Evolutionary conservation across 1,284 basidiomycete genomes (phyloP).

Genomic region (Cryptococcus sp.): DNA sequence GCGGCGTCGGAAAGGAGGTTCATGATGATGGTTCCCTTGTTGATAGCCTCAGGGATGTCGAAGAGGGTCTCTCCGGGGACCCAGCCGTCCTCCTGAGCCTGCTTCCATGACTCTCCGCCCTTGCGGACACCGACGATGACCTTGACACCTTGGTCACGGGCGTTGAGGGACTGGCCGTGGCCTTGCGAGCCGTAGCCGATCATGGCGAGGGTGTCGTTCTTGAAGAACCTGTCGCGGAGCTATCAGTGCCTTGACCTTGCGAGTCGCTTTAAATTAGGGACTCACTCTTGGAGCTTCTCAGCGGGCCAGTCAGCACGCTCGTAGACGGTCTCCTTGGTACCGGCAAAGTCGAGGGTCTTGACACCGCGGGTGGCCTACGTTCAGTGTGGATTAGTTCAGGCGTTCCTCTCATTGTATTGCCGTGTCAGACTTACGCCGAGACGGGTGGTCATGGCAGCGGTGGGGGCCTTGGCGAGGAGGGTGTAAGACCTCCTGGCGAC

Average conservation of each 20-base stretch:
- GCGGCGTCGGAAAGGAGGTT: constrained; percentile 98
- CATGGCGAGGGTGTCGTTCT: constrained; percentile 97
- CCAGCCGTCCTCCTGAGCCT: constrained; percentile 97
- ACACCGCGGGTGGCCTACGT: constrained; percentile 66
- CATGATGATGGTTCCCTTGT: constrained; percentile 98
- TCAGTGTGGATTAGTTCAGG: not conserved
- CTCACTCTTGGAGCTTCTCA: constrained; percentile 87
- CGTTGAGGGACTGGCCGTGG: constrained; percentile 97
- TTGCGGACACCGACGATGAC: constrained; percentile 99
- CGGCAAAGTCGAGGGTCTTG: constrained; percentile 98
- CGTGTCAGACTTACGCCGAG: constrained; percentile 42
- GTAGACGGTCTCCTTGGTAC: constrained; percentile 92
- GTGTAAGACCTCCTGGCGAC: constrained; percentile 66
- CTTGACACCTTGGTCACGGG: constrained; percentile 97
- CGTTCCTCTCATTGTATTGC: not conserved
- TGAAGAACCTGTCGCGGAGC: constrained; percentile 70
- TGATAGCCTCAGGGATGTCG: constrained; percentile 96
- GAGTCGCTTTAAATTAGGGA: constrained; percentile 5
- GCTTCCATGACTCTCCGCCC: constrained; percentile 89
- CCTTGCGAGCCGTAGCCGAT: constrained; percentile 98
- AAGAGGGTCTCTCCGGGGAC: constrained; percentile 98
- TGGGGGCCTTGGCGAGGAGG: constrained; percentile 61
- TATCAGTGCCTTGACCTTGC: not conserved
- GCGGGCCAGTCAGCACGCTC: constrained; percentile 98
- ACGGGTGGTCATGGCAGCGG: constrained; percentile 43